A percentile compares a stretch with the other conserved stretches of the same genome.
phyloP scores from a whole-genome alignment of 73 alveolate genomes.

The Symbiodinium natans region DNA sequence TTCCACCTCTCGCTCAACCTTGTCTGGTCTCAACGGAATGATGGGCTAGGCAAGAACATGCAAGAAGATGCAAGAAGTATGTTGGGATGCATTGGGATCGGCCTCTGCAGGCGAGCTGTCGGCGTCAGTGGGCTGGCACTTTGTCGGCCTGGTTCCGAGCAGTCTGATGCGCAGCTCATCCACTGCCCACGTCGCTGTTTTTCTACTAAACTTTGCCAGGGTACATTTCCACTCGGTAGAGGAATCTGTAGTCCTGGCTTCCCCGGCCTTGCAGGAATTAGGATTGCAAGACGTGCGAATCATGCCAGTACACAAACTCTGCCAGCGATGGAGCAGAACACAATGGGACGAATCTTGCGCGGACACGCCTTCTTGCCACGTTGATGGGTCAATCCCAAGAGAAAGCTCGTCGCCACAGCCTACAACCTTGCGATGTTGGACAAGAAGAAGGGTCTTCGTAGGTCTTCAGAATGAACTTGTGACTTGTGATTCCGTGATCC shows the following conservation, averaged over 20 bases:
- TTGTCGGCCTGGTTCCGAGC: not conserved
- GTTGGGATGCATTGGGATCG: no score
- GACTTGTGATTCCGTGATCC: not conserved
- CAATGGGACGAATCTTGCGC: not conserved
- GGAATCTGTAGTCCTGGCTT: conserved; percentile 27
- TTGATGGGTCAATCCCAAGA: conserved; percentile 64
- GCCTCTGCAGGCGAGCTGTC: not conserved
- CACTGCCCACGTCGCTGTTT: not conserved
- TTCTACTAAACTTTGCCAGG: not conserved
- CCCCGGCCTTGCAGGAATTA: not conserved
- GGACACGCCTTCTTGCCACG: conserved; percentile 51
- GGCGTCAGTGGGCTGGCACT: not conserved
- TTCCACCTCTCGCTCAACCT: not conserved
- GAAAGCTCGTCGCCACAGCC: conserved; percentile 44
- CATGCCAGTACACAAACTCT: not conserved
- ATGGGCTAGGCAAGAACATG: no score
- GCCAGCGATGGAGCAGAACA: not conserved
- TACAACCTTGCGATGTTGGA: not conserved
- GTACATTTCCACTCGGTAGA: conserved; percentile 53
- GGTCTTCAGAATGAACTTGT: not conserved
- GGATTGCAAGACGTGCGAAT: no score
- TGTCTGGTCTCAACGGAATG: no score
- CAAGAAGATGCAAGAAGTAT: no score
- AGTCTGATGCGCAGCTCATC: not conserved
- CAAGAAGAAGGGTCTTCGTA: not conserved